These are phyloP conservation scores for Penicillium brasilianum DNA, from an alignment of 2,329 filamentous ascomycete species.

Conservation along the genomic window DNA sequence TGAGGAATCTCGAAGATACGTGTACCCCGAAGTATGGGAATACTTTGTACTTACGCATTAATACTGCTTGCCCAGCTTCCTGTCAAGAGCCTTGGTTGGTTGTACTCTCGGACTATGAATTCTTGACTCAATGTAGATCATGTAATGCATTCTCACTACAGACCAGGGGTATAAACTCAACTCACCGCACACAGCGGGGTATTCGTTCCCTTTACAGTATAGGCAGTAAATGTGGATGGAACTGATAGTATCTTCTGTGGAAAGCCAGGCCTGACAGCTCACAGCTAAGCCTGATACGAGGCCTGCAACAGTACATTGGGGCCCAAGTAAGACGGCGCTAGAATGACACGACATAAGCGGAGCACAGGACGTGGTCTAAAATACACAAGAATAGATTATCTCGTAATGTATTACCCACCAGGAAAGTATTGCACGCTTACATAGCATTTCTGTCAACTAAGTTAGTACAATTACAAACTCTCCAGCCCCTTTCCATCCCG, in stretches of 20 bases:
- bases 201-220: background rate
- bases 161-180: background rate
- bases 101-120: too few relatives aligned
- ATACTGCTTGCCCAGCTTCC: background rate
- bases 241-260: too few relatives aligned
- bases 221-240: background rate
- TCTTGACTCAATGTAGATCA: too few relatives aligned
- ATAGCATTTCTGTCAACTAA: too few relatives aligned
- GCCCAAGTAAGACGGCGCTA: background rate
- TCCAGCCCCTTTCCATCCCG: constrained; percentile 7
- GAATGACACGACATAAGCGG: background rate
- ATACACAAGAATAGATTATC: background rate
- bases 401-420: background rate
- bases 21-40: background rate
- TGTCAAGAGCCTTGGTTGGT: background rate
- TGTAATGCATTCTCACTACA: too few relatives aligned
- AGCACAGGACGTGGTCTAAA: background rate
- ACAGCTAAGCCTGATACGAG: background rate
- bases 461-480: too few relatives aligned
- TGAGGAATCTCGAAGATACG: background rate
- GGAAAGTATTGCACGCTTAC: background rate
- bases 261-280: background rate
- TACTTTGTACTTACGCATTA: background rate
- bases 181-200: background rate
- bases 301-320: background rate